These are phyloP conservation scores for Vigna hirtella DNA, from an alignment of 306 rosid species.

Conservation along the genomic window DNA sequence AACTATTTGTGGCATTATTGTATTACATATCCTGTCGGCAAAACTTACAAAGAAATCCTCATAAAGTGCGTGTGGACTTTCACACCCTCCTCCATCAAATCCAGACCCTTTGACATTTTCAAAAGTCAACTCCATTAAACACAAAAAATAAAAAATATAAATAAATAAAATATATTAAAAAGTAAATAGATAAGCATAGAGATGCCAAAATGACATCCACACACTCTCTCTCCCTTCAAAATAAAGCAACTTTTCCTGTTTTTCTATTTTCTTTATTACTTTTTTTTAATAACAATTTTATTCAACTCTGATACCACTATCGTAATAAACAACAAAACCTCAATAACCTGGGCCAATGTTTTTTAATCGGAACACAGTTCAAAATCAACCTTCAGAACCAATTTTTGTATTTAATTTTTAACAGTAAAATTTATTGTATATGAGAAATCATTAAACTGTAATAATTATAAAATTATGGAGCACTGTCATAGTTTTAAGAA, in stretches of 20 bases:
- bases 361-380: too few species aligned
- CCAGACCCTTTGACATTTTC: conserved; percentile 51
- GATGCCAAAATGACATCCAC: conserved; percentile 57
- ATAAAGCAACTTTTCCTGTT: neutral
- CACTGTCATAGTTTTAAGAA: too few species aligned
- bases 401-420: too few species aligned
- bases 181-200: conserved; percentile 42
- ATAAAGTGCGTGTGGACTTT: conserved; percentile 52
- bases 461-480: too few species aligned
- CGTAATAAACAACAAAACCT: too few species aligned
- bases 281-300: too few species aligned
- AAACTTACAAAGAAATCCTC: conserved; percentile 25
- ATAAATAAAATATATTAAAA: too few species aligned
- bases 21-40: conserved; percentile 50
- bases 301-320: too few species aligned
- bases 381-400: too few species aligned
- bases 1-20: neutral
- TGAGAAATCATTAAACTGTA: too few species aligned
- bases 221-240: neutral
- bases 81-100: conserved; percentile 29
- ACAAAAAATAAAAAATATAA: neutral
- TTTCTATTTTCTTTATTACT: neutral
- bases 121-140: conserved; percentile 40
- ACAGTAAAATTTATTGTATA: too few species aligned
- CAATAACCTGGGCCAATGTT: too few species aligned